These are phyloP conservation scores for Puccinia triticina DNA, from an alignment of 1,284 basidiomycete genomes.

Conservation along the genomic window DNA sequence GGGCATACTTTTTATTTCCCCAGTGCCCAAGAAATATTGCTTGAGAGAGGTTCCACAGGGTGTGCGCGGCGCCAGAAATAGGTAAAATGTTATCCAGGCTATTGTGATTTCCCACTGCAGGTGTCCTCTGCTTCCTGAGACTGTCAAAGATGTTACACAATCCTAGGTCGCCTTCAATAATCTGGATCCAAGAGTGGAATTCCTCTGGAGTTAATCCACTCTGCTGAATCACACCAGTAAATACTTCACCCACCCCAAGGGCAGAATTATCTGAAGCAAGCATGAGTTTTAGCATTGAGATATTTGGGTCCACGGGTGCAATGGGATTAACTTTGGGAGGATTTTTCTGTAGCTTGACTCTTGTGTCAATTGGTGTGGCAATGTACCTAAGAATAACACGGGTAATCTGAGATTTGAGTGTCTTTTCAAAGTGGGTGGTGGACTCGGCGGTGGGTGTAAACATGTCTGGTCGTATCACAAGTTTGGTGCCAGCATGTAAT, in stretches of 20 bases:
- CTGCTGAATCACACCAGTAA: neutral
- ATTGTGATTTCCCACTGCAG: no score
- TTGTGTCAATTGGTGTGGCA: neutral
- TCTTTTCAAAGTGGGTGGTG: neutral
- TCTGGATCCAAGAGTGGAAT: neutral
- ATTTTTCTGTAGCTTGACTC: neutral
- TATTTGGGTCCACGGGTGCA: neutral
- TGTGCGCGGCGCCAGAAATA: no score
- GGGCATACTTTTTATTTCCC: no score
- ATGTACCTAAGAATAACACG: neutral
- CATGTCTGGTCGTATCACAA: neutral
- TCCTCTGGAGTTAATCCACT: neutral
- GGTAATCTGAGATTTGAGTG: neutral
- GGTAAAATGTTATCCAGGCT: no score
- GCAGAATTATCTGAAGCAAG: neutral
- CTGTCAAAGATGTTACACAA: no score
- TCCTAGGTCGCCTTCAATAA: no score
- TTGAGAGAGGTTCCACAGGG: no score
- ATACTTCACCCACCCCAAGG: no score
- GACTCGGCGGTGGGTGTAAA: neutral
- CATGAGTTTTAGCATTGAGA: neutral
- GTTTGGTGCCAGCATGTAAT: neutral
- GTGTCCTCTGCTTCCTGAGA: no score
- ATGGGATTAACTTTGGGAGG: neutral
- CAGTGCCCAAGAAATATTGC: neutral